Base-by-base conservation (phyloP, 345 rosid species). In the Lagerstroemia speciosa region DNA sequence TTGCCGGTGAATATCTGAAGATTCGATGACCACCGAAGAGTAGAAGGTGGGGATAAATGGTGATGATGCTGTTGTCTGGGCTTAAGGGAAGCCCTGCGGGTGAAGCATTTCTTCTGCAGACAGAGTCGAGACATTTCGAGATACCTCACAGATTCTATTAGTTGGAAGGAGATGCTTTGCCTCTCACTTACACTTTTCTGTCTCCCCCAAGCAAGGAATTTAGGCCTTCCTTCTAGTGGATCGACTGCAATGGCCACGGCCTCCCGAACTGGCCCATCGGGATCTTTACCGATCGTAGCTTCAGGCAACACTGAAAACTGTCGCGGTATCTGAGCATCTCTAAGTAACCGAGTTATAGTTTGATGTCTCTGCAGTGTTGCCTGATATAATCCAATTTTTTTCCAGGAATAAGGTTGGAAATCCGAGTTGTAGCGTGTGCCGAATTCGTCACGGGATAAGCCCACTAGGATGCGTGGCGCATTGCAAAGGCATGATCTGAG, bases 91-190 rank as follows among this genome's bases (percentile, higher is more conserved):
- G 65, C 65, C 72, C 66, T 30, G 37, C 41, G 6, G 66, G 7
- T 29, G 66, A 69, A 60, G 72, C 72, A 57, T 57, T 69, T 69
- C 26, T 69, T 69, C 26, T 30, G 27, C 66, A 60, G 14, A 57
- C 5, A 46, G 37, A 29, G 65, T 10, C 11, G 52, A 46, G 65
- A 71, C 60, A 55, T 60, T 48, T 73, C 79, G 33, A 70, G 73
- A 76, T 40, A 40, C 24, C 64, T 17, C 2, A 5, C 29, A 60
- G 58, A n/a, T 68, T 55, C 45, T 26, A 45, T 22, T 24, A 26
- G 8, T 22, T 22, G 31, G 67, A 30, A 33, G 41, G 48, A 65
- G 67, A 65, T 65, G 45, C 67, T 65, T 65, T 24, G 67, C 43
- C 36, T 19, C 62, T 27, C 63, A 29, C 12, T 58, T 27, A 10